These are phyloP conservation scores for Vigna hirtella DNA, from an alignment of 306 rosid genomes.

Conservation along the genomic window DNA sequence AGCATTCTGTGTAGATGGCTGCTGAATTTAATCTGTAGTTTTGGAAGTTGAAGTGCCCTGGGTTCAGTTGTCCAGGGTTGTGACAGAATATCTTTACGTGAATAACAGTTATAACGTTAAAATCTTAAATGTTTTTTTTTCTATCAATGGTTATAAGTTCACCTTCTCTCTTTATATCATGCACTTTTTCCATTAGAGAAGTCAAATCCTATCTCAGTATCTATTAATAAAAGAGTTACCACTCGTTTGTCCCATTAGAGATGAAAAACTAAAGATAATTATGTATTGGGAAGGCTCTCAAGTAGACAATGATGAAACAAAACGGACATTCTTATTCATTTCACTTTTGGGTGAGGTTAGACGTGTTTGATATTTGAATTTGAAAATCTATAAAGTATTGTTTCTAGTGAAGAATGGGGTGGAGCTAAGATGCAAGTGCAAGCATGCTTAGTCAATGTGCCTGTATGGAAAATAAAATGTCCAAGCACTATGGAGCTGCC, in stretches of 20 bases:
- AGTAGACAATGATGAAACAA: not conserved
- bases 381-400: not conserved
- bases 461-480: not conserved
- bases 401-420: not conserved
- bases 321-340: constrained; percentile 7
- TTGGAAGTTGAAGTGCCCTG: no score
- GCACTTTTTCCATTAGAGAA: not conserved
- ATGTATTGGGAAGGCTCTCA: constrained; percentile 8
- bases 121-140: not conserved
- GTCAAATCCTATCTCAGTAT: not conserved
- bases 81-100: no score
- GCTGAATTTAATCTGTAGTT: no score
- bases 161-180: not conserved
- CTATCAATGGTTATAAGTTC: not conserved
- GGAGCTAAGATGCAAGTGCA: constrained; percentile 23
- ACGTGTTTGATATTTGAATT: constrained; percentile 16
- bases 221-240: not conserved
- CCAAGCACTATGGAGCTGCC: constrained; percentile 26
- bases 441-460: constrained; percentile 17
- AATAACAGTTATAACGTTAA: not conserved
- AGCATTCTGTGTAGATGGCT: no score
- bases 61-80: no score
- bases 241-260: not conserved
- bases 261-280: constrained; percentile 5
- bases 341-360: constrained; percentile 18